Base-by-base conservation (phyloP, 1,284 basidiomycete species). In the Apiotrichum sp. region DNA sequence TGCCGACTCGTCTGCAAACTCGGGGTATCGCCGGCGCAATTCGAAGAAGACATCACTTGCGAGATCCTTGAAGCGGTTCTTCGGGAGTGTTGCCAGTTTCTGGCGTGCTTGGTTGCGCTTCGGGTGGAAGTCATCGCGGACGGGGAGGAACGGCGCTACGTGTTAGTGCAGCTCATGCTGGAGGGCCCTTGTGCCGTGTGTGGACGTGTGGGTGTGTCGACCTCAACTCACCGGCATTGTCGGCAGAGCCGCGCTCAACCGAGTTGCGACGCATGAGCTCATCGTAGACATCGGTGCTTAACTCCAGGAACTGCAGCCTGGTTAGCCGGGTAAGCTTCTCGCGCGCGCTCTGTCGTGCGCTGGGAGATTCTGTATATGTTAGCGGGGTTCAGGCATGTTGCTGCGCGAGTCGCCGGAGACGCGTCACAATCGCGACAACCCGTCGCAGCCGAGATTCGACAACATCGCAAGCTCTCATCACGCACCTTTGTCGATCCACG, bases 31-130 rank as follows among this genome's bases (percentile, higher is more conserved):
- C 54, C 95, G 81, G 31, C 89, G 85, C 41, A 99, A 82, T 75
- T 99, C 96, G 70, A 86, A 96, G 77, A 92, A 98, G 13, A 98
- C 95, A 74, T 99, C 96, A 57, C 89, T 91, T 0, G 93, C 95
- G 10, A 99, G 82, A 72, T 98, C 95, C 74, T 95, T 93, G 80
- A 98, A 98, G 14, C 95, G 83, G 46, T 87, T 83, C 47, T 86
- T 83, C 2, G 95, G 93, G 14, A 99, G 80, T 0, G 95, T 98
- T 3, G 96, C 92, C 9, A 99, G 84, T 77, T 98, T 98, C 77
- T 98, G 96, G 36, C 96, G 83, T 2, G 96, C 96, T 77, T 98
- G 93, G 73, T 98, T 99, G 49, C 96, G 86, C 76, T 98, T 98
- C 2, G 95, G 95, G 76, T 98, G 96, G 71, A 98, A 98, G 67